phyloP scores from a whole-genome alignment of 305 asterid genomes.

The Rubia tinctorum region DNA sequence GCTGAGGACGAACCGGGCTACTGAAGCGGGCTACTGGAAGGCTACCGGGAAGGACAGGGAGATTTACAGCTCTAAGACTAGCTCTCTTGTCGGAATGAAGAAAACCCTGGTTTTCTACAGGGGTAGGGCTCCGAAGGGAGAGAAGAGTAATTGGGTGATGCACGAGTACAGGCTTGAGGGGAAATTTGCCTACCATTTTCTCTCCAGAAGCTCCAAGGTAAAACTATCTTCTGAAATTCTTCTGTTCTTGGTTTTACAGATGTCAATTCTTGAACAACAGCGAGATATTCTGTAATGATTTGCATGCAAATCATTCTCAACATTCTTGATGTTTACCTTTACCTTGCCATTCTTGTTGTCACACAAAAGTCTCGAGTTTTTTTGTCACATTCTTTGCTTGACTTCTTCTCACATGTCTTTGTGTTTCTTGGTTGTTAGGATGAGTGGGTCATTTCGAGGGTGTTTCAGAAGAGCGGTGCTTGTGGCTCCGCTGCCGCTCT shows the following conservation, averaged over 20 bases:
- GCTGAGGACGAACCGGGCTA: slow-evolving; percentile 84
- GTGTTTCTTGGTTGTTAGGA: slow-evolving; percentile 44
- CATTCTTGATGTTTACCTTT: slow-evolving; percentile 21
- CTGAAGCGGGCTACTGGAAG: slow-evolving; percentile 97
- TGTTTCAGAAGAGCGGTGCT: slow-evolving; percentile 58
- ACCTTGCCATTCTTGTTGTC: not conserved
- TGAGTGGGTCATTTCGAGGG: slow-evolving; percentile 94
- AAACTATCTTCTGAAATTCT: no score
- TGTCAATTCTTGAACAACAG: slow-evolving; percentile 6
- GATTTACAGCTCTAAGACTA: slow-evolving; percentile 65
- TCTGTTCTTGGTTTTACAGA: not conserved
- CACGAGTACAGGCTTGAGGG: slow-evolving; percentile 96
- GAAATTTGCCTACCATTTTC: slow-evolving; percentile 67
- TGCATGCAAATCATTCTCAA: slow-evolving; percentile 10
- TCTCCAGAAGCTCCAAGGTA: slow-evolving; percentile 78
- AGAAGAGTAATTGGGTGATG: slow-evolving; percentile 95
- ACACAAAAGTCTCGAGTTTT: not conserved
- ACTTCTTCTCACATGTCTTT: not conserved
- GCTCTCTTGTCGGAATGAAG: slow-evolving; percentile 92
- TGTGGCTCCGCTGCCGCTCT: slow-evolving; percentile 25
- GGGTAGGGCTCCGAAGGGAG: slow-evolving; percentile 93
- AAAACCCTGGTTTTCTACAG: slow-evolving; percentile 96
- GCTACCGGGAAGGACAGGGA: slow-evolving; percentile 97
- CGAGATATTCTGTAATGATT: slow-evolving; percentile 9
- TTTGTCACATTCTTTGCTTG: slow-evolving; percentile 1